Percentiles rank a stretch among this genome's conserved stretches.
These are phyloP conservation scores for Monosporascus sp. DNA, from an alignment of 2,329 filamentous ascomycete species.

Conservation along the genomic window DNA sequence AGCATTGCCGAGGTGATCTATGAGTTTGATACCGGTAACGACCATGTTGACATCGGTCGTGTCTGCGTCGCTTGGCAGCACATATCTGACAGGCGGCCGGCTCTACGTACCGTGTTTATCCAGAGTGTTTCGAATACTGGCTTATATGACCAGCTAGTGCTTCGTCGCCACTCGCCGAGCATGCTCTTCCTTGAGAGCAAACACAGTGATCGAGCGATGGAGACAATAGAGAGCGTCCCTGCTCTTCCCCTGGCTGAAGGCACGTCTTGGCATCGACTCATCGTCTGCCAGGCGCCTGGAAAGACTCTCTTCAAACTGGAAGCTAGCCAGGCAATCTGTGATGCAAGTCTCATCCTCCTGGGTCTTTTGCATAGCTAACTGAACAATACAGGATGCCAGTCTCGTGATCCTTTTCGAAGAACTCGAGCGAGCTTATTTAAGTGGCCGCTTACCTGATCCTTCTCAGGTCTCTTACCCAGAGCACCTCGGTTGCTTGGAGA, in stretches of 20 bases:
- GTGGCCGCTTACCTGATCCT: conserved; percentile 28
- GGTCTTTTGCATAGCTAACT: not conserved
- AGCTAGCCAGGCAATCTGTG: conserved; percentile 46
- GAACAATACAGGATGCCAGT: conserved; percentile 28
- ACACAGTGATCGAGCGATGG: conserved; percentile 32
- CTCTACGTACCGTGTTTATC: conserved; percentile 47
- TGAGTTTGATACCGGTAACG: conserved; percentile 37
- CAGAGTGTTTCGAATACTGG: conserved; percentile 45
- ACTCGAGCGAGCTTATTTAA: conserved; percentile 40
- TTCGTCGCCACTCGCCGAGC: conserved; percentile 41
- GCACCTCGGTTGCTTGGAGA: conserved; percentile 34
- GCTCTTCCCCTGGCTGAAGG: conserved; percentile 31
- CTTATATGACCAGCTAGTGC: conserved; percentile 45
- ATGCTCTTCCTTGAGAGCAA: conserved; percentile 50
- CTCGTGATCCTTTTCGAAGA: conserved; percentile 43
- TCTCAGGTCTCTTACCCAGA: conserved; percentile 32
- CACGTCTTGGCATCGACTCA: conserved; percentile 45
- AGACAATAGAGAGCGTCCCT: conserved; percentile 37
- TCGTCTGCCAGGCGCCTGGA: conserved; percentile 40
- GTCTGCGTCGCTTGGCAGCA: conserved; percentile 48
- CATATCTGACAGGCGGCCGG: conserved; percentile 39
- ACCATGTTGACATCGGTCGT: conserved; percentile 35
- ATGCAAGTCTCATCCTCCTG: conserved; percentile 24
- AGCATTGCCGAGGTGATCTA: conserved; percentile 44
- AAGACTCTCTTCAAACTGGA: conserved; percentile 46